A percentile compares a stretch with the other conserved stretches of the same genome.
Evolutionary conservation across 345 rosid genomes (phyloP).

Genomic region (Melaleuca alternifolia): DNA sequence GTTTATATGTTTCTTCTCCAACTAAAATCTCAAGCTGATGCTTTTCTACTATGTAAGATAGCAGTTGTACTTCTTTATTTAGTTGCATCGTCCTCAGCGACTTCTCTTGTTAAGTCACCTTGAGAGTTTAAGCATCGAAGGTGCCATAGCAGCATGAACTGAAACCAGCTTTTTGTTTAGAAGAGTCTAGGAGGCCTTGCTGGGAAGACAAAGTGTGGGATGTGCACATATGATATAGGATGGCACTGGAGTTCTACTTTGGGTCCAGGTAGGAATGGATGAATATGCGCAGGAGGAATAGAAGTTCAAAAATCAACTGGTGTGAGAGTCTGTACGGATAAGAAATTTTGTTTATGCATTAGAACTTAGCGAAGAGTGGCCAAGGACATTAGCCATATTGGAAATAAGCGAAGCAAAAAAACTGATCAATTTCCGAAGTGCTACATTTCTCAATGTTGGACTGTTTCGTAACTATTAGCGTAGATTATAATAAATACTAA

Average conservation of each 20-base stretch:
- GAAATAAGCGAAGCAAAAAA: not conserved
- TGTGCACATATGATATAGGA: not conserved
- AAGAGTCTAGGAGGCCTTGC: not conserved
- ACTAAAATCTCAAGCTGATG: not conserved
- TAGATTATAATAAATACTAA: not conserved
- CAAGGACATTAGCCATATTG: not conserved
- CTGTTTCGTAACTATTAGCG: too few relatives aligned
- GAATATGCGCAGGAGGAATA: not conserved
- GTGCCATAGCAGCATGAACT: not conserved
- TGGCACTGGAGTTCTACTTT: not conserved
- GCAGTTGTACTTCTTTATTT: not conserved
- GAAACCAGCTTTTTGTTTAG: not conserved
- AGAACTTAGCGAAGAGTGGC: not conserved
- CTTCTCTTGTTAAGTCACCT: not conserved
- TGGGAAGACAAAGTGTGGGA: not conserved
- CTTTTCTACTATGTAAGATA: not conserved
- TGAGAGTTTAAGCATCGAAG: not conserved
- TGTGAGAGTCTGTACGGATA: not conserved
- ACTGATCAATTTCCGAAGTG: not conserved
- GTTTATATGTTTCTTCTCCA: not conserved
- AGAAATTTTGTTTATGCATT: not conserved
- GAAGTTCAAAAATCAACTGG: not conserved
- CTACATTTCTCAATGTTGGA: not conserved
- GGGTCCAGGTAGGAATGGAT: not conserved
- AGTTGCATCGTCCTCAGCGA: not conserved